Base-by-base conservation (phyloP, 2,329 filamentous ascomycete species). In the Elsinoe fawcettii region DNA sequence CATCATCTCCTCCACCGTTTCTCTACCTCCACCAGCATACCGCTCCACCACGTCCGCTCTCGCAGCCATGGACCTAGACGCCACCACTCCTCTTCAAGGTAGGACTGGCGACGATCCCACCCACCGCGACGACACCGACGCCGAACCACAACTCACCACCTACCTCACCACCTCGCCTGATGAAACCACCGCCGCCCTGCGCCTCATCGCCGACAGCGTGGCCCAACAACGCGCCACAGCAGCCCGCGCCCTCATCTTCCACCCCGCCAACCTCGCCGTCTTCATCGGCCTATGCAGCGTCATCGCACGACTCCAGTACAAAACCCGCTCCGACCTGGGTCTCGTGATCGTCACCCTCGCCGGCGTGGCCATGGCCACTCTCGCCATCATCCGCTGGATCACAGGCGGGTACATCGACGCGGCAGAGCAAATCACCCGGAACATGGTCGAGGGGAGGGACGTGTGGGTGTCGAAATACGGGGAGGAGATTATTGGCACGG, bases 161-260 rank as follows among this genome's bases (percentile, higher is more conserved):
- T 80, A 82, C 63, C 69, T 73, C 12, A 69, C 76, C 22, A 68
- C 68, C 53, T 65, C 70, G 51, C 74, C 81, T 51, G 68, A 76
- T 54, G 86, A 90, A 68, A 83, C 85, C 67, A 73, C 83, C 61
- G 78, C 83, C 57, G 85, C 85, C 16, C 76, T 95, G 54, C 80
- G 81, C 61, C 80, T 95, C 18, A 79, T 95, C 37, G 86, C 89
- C 60, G 88, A 92, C 71, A 89, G 85, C 59, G 81, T 95, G 51
- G 87, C 88, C 34, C 86, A 95, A 72, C 90, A 93, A 75, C 83
- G 86, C 60, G 85, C 89, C 67, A 73, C 79, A 7, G 83, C 87
- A 18, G 81, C 83, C 41, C 74, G 75, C 56, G 74, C 81, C 61
- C 74, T 93, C 59, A 75, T 88, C 60, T 81, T 80, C 64, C 83